Evolutionary conservation across 495 filamentous ascomycete genomes (phyloP).

Genomic region (Alectoria sarmentosa): DNA sequence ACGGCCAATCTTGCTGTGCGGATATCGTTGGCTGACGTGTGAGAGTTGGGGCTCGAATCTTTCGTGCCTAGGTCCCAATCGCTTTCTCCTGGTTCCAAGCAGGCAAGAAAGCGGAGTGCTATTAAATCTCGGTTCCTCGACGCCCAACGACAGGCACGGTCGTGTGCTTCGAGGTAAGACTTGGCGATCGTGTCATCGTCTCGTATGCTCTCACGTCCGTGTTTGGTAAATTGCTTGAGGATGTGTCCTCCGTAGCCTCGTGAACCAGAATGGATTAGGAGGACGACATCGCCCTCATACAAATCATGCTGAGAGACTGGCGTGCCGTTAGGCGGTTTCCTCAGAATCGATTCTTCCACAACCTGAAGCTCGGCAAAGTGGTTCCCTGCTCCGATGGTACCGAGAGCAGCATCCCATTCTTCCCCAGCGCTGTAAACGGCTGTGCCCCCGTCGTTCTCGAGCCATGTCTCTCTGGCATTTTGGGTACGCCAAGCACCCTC

Average conservation of each 20-base stretch:
- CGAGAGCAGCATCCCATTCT: constrained; percentile 29
- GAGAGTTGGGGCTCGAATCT: not conserved
- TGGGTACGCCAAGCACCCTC: constrained; percentile 32
- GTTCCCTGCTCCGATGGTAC: constrained; percentile 38
- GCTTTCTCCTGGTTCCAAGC: constrained; percentile 30
- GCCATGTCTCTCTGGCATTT: constrained; percentile 29
- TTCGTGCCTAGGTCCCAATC: constrained; percentile 23
- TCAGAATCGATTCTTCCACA: constrained; percentile 23
- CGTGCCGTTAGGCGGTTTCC: not conserved
- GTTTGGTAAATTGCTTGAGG: constrained; percentile 27
- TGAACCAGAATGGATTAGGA: constrained; percentile 37
- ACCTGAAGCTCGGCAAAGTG: constrained; percentile 34
- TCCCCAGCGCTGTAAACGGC: constrained; percentile 20
- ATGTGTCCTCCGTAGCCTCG: constrained; percentile 37
- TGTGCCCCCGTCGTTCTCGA: constrained; percentile 18
- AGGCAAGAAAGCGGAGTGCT: constrained; percentile 32
- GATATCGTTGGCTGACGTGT: constrained; percentile 7
- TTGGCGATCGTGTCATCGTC: constrained; percentile 21
- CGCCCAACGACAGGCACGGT: constrained; percentile 34
- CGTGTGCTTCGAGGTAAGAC: constrained; percentile 31
- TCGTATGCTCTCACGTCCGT: constrained; percentile 21
- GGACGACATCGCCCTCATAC: constrained; percentile 30
- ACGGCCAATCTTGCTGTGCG: constrained; percentile 20
- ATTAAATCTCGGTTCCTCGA: constrained; percentile 33
- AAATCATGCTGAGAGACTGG: constrained; percentile 16